Conservation (phyloP, 2,329 filamentous ascomycete species). For the Exophiala aquamarina region DNA sequence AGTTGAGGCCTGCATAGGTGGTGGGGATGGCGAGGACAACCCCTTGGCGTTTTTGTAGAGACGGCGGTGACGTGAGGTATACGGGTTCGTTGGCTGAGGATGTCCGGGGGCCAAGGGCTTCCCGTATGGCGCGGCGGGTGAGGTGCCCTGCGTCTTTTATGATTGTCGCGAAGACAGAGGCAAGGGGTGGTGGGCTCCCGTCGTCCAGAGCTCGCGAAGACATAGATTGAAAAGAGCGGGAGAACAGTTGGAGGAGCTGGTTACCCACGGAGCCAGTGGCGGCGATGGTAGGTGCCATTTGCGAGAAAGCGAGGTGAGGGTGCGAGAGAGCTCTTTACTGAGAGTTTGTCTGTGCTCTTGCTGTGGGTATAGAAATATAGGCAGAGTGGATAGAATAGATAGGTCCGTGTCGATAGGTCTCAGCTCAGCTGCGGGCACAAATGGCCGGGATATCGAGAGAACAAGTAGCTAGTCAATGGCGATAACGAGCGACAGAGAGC, state of each 20-base stretch:
- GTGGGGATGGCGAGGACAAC: constrained; percentile 56
- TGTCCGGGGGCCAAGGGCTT: not conserved
- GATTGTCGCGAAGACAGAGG: constrained; percentile 27
- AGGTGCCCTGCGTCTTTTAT: constrained; percentile 15
- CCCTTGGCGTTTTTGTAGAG: constrained; percentile 24
- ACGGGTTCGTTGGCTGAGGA: constrained; percentile 2
- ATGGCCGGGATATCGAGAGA: constrained; percentile 1
- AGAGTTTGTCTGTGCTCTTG: constrained; percentile 3
- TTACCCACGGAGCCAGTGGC: constrained; percentile 8
- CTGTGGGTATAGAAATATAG: constrained; percentile 1
- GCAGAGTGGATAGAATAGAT: constrained; percentile 1
- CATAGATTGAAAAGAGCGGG: constrained; percentile 16
- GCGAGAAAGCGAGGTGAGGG: too few relatives aligned
- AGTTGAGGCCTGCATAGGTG: constrained; percentile 57
- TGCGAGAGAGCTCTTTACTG: too few relatives aligned
- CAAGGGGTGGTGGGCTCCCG: constrained; percentile 17
- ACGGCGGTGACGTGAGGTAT: constrained; percentile 4
- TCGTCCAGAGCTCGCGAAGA: constrained; percentile 8
- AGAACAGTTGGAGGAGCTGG: constrained; percentile 10
- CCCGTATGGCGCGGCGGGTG: constrained; percentile 12
- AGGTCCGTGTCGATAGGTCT: not conserved
- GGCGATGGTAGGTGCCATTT: constrained; percentile 19
- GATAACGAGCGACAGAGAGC: constrained; percentile 8
- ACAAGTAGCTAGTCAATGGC: not conserved
- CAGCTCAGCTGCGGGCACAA: constrained; percentile 11